Conservation (phyloP, 179 eudicot genomes). For the Spinacia oleracea region DNA sequence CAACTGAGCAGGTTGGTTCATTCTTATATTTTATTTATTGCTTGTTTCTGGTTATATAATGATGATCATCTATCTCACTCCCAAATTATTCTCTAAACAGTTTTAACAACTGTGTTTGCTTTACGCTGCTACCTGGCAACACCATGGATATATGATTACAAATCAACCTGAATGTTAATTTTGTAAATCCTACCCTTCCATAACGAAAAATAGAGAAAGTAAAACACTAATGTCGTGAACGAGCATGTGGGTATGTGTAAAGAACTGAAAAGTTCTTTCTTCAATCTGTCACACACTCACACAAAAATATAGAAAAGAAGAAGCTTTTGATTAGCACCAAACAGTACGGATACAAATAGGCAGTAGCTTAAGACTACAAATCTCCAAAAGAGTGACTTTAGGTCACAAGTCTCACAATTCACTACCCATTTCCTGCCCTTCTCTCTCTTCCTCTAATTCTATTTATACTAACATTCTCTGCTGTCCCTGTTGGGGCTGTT, state of each 20-base stretch:
- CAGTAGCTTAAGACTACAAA: too few species aligned
- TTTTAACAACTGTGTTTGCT: not conserved
- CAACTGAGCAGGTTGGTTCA: slow-evolving; percentile 67
- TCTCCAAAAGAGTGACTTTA: too few species aligned
- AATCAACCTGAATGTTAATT: not conserved
- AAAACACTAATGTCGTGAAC: not conserved
- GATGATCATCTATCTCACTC: not conserved
- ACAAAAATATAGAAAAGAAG: too few species aligned
- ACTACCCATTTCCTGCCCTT: too few species aligned
- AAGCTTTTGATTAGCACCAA: too few species aligned
- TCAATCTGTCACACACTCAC: too few species aligned
- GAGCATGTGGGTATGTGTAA: not conserved
- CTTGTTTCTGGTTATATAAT: not conserved
- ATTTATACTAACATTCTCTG: too few species aligned
- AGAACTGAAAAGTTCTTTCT: too few species aligned
- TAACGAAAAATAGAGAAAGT: not conserved
- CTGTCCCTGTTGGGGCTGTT: too few species aligned
- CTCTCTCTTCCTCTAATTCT: too few species aligned
- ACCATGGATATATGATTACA: not conserved
- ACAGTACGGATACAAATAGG: too few species aligned
- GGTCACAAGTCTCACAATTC: too few species aligned
- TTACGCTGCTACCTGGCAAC: not conserved
- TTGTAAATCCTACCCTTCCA: not conserved
- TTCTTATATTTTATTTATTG: not conserved
- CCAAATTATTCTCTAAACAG: not conserved